Conservation (phyloP, 345 rosid genomes). For the Pugionium cornutum region DNA sequence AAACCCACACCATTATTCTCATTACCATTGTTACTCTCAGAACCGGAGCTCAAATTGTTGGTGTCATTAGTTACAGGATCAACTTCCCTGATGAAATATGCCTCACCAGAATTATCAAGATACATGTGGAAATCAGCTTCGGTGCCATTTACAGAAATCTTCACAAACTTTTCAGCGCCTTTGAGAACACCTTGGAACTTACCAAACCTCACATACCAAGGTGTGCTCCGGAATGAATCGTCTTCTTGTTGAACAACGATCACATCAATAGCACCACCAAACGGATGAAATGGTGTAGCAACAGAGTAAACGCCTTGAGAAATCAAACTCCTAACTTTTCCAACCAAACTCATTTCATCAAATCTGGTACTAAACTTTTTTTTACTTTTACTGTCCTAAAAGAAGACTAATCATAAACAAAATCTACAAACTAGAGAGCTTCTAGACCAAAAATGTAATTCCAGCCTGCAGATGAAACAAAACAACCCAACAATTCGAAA, state of each 20-base stretch:
- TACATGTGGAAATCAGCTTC: constrained; percentile 87
- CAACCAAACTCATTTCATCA: constrained; percentile 80
- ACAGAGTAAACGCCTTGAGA: constrained; percentile 87
- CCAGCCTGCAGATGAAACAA: constrained; percentile 34
- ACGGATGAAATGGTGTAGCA: constrained; percentile 94
- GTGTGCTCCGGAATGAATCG: constrained; percentile 77
- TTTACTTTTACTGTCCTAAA: constrained; percentile 6
- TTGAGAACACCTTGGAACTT: constrained; percentile 95
- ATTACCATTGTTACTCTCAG: constrained; percentile 32
- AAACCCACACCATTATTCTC: constrained; percentile 30
- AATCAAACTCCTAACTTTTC: constrained; percentile 80
- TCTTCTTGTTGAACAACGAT: constrained; percentile 89
- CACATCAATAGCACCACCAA: constrained; percentile 95
- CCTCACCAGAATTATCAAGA: constrained; percentile 93
- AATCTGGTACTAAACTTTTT: not conserved
- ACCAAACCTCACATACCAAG: constrained; percentile 94
- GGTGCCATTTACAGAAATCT: constrained; percentile 68
- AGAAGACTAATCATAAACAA: constrained; percentile 17
- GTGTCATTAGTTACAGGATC: constrained; percentile 46
- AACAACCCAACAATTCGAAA: constrained; percentile 36
- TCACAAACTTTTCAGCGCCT: constrained; percentile 80
- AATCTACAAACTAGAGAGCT: not conserved
- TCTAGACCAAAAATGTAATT: not conserved
- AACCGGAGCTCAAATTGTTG: constrained; percentile 23
- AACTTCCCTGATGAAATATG: constrained; percentile 76